phyloP scores from a whole-genome alignment of 768 basidiomycete genomes.

The Lactarius vividus region DNA sequence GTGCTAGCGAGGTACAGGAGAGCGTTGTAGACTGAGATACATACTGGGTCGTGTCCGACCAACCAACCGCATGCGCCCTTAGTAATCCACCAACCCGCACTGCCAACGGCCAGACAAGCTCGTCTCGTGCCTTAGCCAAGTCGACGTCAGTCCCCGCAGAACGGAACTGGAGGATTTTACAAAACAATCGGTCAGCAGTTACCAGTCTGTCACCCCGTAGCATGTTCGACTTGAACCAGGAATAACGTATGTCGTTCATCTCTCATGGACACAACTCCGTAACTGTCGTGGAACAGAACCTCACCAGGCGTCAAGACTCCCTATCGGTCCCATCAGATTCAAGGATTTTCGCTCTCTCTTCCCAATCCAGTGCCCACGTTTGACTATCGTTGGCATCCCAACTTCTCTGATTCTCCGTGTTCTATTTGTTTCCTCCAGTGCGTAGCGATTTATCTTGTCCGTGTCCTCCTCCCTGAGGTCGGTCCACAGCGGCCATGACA shows the following conservation, averaged over 20 bases:
- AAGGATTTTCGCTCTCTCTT: not conserved
- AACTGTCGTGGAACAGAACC: not conserved
- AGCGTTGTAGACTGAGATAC: not conserved
- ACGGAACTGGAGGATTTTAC: not conserved
- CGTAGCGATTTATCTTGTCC: not conserved
- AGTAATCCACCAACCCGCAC: no score
- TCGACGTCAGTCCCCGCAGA: not conserved
- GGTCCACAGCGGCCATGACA: conserved; percentile 7
- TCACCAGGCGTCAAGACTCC: not conserved
- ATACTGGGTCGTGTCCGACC: not conserved
- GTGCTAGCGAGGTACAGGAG: not conserved
- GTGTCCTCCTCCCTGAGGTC: conserved; percentile 19
- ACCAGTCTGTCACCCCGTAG: not conserved
- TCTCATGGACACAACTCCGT: not conserved
- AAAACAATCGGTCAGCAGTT: not conserved
- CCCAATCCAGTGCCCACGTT: not conserved
- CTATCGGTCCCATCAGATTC: not conserved
- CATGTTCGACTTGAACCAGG: not conserved
- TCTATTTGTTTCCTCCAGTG: not conserved
- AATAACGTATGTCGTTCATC: not conserved
- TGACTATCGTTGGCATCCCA: not conserved
- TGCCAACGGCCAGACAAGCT: not conserved
- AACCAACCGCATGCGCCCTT: no score
- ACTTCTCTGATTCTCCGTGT: not conserved
- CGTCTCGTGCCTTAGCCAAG: no score